phyloP scores from a whole-genome alignment of 2,329 filamentous ascomycete genomes.

The Corniculantispora saksenae region DNA sequence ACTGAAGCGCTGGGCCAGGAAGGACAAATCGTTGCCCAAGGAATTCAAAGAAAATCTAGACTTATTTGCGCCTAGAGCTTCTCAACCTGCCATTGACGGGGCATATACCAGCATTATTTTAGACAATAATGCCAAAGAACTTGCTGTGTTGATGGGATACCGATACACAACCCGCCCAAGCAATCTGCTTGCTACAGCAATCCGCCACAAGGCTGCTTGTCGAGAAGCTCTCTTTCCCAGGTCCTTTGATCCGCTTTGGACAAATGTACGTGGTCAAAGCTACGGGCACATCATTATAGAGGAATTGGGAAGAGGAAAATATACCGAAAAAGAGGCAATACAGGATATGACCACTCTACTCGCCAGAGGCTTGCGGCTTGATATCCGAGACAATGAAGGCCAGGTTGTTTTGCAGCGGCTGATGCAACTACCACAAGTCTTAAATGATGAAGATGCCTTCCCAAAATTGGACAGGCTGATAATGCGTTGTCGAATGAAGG shows the following conservation, averaged over 20 bases:
- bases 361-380: neutral
- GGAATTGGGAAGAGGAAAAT: neutral
- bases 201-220: neutral
- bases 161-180: neutral
- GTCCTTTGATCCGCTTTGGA: neutral
- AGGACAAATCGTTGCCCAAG: neutral
- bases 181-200: neutral
- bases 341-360: neutral
- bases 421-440: neutral
- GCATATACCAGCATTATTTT: neutral
- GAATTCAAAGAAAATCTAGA: neutral
- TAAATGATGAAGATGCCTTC: neutral
- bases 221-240: neutral
- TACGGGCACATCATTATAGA: slow-evolving; percentile 1
- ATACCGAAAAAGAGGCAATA: neutral
- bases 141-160: neutral
- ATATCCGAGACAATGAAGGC: neutral
- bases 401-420: neutral
- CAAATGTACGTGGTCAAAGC: neutral
- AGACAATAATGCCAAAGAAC: neutral
- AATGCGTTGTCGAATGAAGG: neutral
- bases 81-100: neutral
- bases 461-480: neutral
- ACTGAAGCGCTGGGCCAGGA: neutral
- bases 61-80: neutral